Base-by-base conservation (phyloP, 1,139 yeast species). In the Casaregolazyma suthepensis region DNA sequence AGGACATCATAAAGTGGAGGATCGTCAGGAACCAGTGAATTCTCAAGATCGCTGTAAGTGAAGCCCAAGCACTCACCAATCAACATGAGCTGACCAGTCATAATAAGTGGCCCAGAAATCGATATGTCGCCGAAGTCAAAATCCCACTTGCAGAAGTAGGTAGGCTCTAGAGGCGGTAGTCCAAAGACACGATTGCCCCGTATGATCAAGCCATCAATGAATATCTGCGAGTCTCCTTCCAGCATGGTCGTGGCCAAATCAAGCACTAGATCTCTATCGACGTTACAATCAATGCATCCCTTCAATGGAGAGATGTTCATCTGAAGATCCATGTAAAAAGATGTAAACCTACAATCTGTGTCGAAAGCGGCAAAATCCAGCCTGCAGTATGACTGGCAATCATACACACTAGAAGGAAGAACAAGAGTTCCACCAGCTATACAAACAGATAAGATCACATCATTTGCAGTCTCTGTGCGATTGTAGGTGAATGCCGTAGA, bases 121-220 rank as follows among this genome's bases (percentile, higher is more conserved):
- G 64, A 57, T 15, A 90, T 71, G 4, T 73, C 74, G 9, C 90
- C 95, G 1, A 86, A 68, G 31, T 80, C 81, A 59, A 91, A 80
- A 59, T 87, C 91, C 98, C 98, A 93, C 58, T 87, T 85, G 65
- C 96, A 90, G 59, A 80, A 82, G 65, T 88, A 93, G 0, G 97
- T 88, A 1, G 93, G 87, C 65, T 88, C 96, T 1, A 77, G 75
- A 0, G 97, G 97, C 0, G 96, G 96, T 1, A 89, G 68, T 0
- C 99, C 98, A 74, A 90, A 89, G 83, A 90, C 81, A 64, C 98
- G 77, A 66, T 91, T 96, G 0, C 96, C 93, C 68, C 87, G 96
- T 15, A 87, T 76, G 4, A 77, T 65, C 22, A 90, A 65, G 0
- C 90, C 89, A 61, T 83, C 87, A 49, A 87, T 76, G 12, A 72